phyloP scores from a whole-genome alignment of 2,329 filamentous ascomycete species.

The Fusarium palustre region DNA sequence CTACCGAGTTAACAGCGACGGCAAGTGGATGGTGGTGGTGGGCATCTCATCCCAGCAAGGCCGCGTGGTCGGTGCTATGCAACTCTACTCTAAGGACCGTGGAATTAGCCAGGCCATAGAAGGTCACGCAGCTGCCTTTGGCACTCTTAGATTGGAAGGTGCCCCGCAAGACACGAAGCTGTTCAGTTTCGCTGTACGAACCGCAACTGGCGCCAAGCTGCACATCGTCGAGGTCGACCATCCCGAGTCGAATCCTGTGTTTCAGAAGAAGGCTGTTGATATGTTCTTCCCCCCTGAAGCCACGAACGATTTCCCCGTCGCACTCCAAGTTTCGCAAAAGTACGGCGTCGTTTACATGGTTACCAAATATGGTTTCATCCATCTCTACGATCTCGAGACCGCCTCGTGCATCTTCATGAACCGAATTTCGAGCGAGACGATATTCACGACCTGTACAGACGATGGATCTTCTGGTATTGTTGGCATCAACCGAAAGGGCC shows the following conservation, averaged over 20 bases:
- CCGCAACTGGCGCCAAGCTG: conserved; percentile 89
- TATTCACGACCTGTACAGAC: conserved; percentile 93
- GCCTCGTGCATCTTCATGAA: conserved; percentile 99
- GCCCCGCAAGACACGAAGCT: conserved; percentile 92
- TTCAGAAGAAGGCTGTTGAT: conserved; percentile 95
- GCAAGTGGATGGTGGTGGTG: conserved; percentile 98
- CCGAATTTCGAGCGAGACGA: conserved; percentile 98
- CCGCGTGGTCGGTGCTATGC: conserved; percentile 94
- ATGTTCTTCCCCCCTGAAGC: conserved; percentile 98
- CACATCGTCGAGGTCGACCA: conserved; percentile 99
- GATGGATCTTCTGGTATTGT: conserved; percentile 87
- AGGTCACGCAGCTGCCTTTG: conserved; percentile 95
- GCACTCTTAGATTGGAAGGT: conserved; percentile 87
- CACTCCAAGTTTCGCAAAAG: conserved; percentile 95
- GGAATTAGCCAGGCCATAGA: conserved; percentile 98
- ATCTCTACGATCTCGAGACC: conserved; percentile 97
- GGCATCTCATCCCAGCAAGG: conserved; percentile 95
- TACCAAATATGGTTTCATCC: conserved; percentile 99
- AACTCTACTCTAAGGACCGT: conserved; percentile 94
- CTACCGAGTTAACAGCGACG: conserved; percentile 94
- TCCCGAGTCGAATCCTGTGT: conserved; percentile 85
- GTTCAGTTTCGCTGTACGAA: conserved; percentile 95
- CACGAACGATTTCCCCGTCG: conserved; percentile 96
- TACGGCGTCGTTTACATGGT: conserved; percentile 98
- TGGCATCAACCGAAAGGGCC: conserved; percentile 96